phyloP scores from a whole-genome alignment of 257 asterid species.

The Thymus mandschuricus region DNA sequence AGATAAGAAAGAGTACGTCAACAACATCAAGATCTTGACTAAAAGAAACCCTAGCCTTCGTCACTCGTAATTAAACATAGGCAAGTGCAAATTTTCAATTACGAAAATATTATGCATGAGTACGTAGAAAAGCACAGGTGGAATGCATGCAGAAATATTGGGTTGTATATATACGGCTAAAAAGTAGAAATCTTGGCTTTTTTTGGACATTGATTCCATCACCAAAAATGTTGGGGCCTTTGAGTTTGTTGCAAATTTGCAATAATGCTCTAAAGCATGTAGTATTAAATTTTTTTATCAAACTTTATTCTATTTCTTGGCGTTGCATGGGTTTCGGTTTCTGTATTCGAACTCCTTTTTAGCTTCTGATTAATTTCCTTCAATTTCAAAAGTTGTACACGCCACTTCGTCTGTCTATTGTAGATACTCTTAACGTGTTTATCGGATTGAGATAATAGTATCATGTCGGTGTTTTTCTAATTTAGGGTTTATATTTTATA shows the following conservation, averaged over 20 bases:
- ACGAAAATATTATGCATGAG: too few relatives aligned
- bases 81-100: too few relatives aligned
- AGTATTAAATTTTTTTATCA: background rate
- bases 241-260: background rate
- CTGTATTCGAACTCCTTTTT: background rate
- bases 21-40: background rate
- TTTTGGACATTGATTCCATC: slow-evolving; percentile 5
- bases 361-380: too few relatives aligned
- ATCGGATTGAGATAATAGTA: too few relatives aligned
- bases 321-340: background rate
- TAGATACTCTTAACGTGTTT: too few relatives aligned
- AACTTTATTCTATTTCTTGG: background rate
- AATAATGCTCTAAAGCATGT: background rate
- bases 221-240: slow-evolving; percentile 11
- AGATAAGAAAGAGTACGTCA: background rate
- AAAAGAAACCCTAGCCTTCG: background rate
- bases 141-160: background rate
- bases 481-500: too few relatives aligned
- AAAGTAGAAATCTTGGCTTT: background rate
- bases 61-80: background rate
- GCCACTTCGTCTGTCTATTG: too few relatives aligned
- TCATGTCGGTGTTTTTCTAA: too few relatives aligned
- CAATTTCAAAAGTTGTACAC: too few relatives aligned
- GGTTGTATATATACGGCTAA: slow-evolving; percentile 5
- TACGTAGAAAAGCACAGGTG: slow-evolving; percentile 8